phyloP scores from a whole-genome alignment of 2,329 filamentous ascomycete genomes.

The Fusarium cyanostomum region DNA sequence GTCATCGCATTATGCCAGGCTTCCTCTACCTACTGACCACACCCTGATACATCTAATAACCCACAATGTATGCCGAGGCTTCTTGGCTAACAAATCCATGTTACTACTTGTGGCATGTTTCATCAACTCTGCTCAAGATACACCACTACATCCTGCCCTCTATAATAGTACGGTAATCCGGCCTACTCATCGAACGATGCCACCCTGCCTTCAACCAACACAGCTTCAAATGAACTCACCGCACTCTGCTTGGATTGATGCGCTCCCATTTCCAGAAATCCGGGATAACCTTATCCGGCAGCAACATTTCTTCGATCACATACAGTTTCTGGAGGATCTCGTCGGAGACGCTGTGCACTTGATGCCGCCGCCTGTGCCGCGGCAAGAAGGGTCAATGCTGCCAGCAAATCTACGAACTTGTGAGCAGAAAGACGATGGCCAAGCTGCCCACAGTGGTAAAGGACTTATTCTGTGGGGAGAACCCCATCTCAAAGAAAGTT shows the following conservation, averaged over 20 bases:
- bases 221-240: constrained; percentile 30
- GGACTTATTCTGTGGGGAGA: constrained; percentile 28
- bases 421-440: too few relatives aligned
- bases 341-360: constrained; percentile 4
- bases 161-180: constrained; percentile 7
- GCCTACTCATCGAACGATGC: neutral
- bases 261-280: constrained; percentile 20
- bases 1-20: accelerated
- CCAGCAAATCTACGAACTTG: neutral
- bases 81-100: constrained; percentile 16
- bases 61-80: constrained; percentile 24
- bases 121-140: neutral
- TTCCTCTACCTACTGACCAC: constrained; percentile 12
- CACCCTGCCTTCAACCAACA: constrained; percentile 18
- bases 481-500: constrained; percentile 11
- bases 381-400: too few relatives aligned
- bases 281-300: constrained; percentile 25
- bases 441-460: neutral
- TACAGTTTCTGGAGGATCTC: constrained; percentile 11
- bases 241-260: constrained; percentile 26
- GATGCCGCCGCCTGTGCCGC: neutral
- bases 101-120: neutral
- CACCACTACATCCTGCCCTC: neutral
- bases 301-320: constrained; percentile 20
- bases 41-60: constrained; percentile 17